Evolutionary conservation across 345 rosid species (phyloP), one percentile per base, ranked within the genome.

Genomic region (Citrus sp.): DNA sequence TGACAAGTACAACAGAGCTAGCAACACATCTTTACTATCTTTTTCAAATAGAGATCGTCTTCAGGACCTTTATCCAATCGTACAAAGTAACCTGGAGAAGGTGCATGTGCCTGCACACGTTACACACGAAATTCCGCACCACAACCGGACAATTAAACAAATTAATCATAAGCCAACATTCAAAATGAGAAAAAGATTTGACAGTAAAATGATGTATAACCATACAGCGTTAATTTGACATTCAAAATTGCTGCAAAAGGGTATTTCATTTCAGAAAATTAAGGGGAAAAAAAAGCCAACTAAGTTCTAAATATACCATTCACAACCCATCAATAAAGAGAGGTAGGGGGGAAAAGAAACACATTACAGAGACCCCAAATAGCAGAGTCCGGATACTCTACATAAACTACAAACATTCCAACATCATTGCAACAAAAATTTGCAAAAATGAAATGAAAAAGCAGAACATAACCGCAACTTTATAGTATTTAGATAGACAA

Each of bases 1-100:
- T 87, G 94, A 86, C 95, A 90, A 54, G 93, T 87, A 85, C 99
- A 97, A 68, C 98, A 97, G 14, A 97, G 84, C 96, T 94, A 97
- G 91, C 89, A 80, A 40, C 98, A 93, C 99, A 97, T 94, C 90
- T 81, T 93, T 83, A 82, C 81, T 85, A 79, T 93, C 85, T 93
- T 92, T 85, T 89, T 92, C 83, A 87, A 75, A 82, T 79, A 67
- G 61, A 79, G 82, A 80, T 92, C 84, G 79, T 89, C 89, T 75
- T 76, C 80, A 73, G 89, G 65, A 74, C 84, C 78, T 19, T 81
- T 77, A 65, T 87, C 97, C 84, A 91, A 76, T 22, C 87, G 89
- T 64, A 85, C 83, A 84, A 87, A 91, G 83, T 83, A 78, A 65
- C 86, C 85, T 74, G 88, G 85, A 49, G 90, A 55, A 82, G 89